Evolutionary conservation across 176 grass and related monocot species (phyloP).

Genomic region (Chrysopogon serrulatus): DNA sequence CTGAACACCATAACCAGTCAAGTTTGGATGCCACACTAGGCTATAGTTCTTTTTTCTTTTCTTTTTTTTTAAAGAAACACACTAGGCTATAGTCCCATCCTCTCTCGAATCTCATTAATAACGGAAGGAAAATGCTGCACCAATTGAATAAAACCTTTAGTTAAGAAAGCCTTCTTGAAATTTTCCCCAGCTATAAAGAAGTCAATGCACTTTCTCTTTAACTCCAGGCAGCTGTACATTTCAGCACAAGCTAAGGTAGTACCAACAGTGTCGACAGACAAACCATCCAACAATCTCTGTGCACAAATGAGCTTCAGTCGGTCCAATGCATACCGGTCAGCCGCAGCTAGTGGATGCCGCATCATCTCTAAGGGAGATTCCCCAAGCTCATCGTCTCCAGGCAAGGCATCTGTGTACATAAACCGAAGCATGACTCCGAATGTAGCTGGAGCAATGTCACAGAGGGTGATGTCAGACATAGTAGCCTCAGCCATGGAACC

Average conservation of each 20-base stretch:
- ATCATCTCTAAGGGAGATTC: background rate
- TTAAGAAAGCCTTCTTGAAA: constrained; percentile 18
- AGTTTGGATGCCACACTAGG: background rate
- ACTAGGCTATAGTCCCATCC: background rate
- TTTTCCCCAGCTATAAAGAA: constrained; percentile 32
- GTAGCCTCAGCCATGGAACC: constrained; percentile 19
- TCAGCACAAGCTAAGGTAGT: constrained; percentile 19
- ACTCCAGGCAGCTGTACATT: constrained; percentile 4
- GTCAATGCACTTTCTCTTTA: constrained; percentile 47
- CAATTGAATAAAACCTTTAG: background rate
- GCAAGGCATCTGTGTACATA: constrained; percentile 39
- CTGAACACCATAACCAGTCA: background rate
- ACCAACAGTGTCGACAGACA: constrained; percentile 30
- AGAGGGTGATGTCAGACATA: background rate
- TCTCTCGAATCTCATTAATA: background rate
- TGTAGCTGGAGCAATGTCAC: no score
- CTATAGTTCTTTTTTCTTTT: no score
- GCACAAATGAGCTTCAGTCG: constrained; percentile 36
- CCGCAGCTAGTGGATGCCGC: constrained; percentile 4
- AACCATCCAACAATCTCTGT: constrained; percentile 24
- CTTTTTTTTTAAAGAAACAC: no score
- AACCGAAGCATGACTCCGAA: constrained; percentile 37
- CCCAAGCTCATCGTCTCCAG: background rate
- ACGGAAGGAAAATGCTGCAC: constrained; percentile 21
- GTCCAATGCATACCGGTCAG: constrained; percentile 35